A percentile compares a stretch with the other conserved stretches of the same genome.
Conservation (phyloP, 371 early-diverging fungal species). For the Rhizomucor pusillus region DNA sequence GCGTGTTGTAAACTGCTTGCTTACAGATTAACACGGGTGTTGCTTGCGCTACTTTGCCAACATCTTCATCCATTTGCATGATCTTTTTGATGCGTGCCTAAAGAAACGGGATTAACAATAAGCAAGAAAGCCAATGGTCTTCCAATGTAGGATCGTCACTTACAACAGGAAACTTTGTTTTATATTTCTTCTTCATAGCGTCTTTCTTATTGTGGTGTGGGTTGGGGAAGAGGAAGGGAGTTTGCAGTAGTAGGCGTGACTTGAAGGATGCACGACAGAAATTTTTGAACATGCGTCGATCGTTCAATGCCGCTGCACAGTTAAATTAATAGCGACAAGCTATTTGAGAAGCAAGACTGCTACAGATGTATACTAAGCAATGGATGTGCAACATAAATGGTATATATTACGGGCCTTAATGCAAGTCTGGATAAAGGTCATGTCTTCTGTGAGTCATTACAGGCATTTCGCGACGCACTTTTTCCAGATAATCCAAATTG, state of each 20-base stretch:
- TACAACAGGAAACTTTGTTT: constrained; percentile 90
- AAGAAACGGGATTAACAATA: constrained; percentile 7
- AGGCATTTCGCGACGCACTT: constrained; percentile 73
- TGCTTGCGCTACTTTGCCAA: constrained; percentile 98
- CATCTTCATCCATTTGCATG: constrained; percentile 99
- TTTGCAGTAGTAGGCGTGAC: no score
- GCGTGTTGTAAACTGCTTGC: constrained; percentile 5
- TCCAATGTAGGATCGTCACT: constrained; percentile 11
- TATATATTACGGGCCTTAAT: no score
- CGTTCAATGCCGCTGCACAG: no score
- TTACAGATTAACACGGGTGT: constrained; percentile 97
- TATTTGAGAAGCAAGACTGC: no score
- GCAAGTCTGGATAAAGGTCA: constrained; percentile 54
- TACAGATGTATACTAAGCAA: no score
- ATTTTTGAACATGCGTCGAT: no score
- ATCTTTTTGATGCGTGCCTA: constrained; percentile 99
- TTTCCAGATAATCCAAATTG: constrained; percentile 57
- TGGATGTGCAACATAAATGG: no score
- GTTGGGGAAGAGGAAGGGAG: not conserved
- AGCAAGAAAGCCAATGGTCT: not conserved
- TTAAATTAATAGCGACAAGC: no score
- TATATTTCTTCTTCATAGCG: constrained; percentile 82
- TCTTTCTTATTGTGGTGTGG: not conserved
- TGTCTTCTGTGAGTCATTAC: constrained; percentile 65
- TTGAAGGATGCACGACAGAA: no score